Conservation (phyloP, 306 rosid species). For the Hylodesmum podocarpum region DNA sequence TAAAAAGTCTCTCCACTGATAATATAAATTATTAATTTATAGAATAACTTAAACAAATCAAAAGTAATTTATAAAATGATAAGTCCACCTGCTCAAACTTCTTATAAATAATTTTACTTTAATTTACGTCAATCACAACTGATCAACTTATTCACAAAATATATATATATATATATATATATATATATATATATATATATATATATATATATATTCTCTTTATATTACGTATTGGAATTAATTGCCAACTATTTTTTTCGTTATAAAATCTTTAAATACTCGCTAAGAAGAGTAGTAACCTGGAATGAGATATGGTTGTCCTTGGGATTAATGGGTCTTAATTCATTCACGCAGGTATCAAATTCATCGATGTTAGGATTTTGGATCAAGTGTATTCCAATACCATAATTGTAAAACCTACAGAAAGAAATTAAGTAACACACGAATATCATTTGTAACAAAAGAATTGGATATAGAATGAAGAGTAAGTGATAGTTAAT, state of each 20-base stretch:
- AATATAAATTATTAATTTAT: too few species aligned
- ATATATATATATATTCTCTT: too few species aligned
- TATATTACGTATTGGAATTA: too few species aligned
- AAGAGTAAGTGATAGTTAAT: background rate
- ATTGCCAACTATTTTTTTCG: too few species aligned
- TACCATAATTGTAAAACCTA: conserved; percentile 80
- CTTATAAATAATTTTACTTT: too few species aligned
- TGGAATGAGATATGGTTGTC: conserved; percentile 88
- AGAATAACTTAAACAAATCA: too few species aligned
- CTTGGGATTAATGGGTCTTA: conserved; percentile 68
- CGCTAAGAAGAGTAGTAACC: conserved; percentile 23
- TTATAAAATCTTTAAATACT: background rate
- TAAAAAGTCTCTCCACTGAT: too few species aligned
- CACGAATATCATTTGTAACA: background rate
- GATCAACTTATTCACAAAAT: too few species aligned
- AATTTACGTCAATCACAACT: too few species aligned
- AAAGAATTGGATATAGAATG: background rate
- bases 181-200: too few species aligned
- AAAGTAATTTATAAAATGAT: background rate
- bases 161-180: too few species aligned
- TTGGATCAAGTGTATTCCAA: conserved; percentile 83
- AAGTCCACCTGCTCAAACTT: too few species aligned
- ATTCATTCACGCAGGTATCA: conserved; percentile 37
- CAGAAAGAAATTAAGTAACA: background rate
- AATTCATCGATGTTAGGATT: conserved; percentile 58